Conservation (phyloP, 2,329 filamentous ascomycete genomes). For the Neopestalotiopsis rosae region DNA sequence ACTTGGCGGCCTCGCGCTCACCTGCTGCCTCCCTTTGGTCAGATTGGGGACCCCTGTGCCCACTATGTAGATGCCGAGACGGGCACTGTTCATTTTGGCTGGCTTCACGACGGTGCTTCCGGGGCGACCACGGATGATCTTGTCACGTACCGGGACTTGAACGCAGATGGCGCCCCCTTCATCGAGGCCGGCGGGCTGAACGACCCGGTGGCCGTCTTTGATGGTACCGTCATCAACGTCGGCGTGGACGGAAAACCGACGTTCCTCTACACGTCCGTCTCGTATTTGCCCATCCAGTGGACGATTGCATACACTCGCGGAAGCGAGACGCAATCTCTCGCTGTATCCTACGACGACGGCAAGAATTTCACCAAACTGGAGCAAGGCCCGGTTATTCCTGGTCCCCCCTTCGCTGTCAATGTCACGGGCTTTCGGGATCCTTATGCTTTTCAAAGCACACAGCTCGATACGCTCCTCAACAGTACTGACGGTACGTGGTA, state of each 20-base stretch:
- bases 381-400: slow-evolving; percentile 43
- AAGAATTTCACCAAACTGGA: slow-evolving; percentile 44
- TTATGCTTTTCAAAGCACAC: slow-evolving; percentile 44
- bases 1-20: slow-evolving; percentile 42
- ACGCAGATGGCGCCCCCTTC: slow-evolving; percentile 44
- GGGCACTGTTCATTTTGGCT: slow-evolving; percentile 49
- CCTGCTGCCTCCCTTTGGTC: slow-evolving; percentile 43
- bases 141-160: slow-evolving; percentile 42
- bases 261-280: slow-evolving; percentile 49
- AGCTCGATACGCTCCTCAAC: slow-evolving; percentile 40
- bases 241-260: slow-evolving; percentile 50
- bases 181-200: slow-evolving; percentile 32
- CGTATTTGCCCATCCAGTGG: slow-evolving; percentile 50
- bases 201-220: slow-evolving; percentile 50
- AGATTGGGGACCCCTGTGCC: slow-evolving; percentile 50
- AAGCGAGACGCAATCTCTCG: slow-evolving; percentile 50
- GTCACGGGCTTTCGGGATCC: slow-evolving; percentile 50
- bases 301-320: slow-evolving; percentile 50
- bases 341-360: slow-evolving; percentile 40
- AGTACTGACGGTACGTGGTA: slow-evolving; percentile 43
- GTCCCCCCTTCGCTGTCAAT: slow-evolving; percentile 44
- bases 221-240: slow-evolving; percentile 47
- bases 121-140: slow-evolving; percentile 48
- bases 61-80: slow-evolving; percentile 50
- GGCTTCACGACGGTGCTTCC: slow-evolving; percentile 41